Base-by-base conservation (phyloP, 192 early-diverging fungal genomes). In the Rhizoclosmatium sp. region DNA sequence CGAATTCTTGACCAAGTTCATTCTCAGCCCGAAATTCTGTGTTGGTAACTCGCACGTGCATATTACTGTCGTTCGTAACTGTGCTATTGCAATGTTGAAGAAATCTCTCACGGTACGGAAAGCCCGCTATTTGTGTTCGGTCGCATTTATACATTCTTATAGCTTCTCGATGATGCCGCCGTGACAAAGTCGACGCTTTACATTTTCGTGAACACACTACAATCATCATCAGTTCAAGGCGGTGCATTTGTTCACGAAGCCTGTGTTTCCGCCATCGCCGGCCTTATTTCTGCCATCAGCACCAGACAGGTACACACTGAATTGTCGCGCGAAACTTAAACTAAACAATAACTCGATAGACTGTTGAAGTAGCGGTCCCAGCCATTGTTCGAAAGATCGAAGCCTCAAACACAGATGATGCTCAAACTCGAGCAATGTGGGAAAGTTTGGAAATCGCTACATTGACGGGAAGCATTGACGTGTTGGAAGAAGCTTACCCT, bases 381-480 rank as follows among this genome's bases (percentile, higher is more conserved):
- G 82, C 83, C 14, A 78, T 87, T 14, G 59, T 65, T 16, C 69
- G 79, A 21, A 46, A 71, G 23, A 73, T 87, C 42, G 75, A 82
- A 51, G 82, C 69, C 47, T 46, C 19, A 19, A 16, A 76, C 46
- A 41, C 60, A 44, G 31, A 40, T 42, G 41, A 23, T 64, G 23
- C 64, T 81, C 40, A 81, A 68, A 21, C 61, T 1, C 56, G 72
- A 16, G 58, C 86, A 10, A 65, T 89, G 42, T 89, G 85, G 84
- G 80, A 87, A 44, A 47, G 58, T 4, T 79, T 90, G 10, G 86
- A 85, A 21, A 74, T 82, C 68, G 76, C 88, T 46, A 84, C 82
- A 1, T 71, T 85, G 47, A 86, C 83, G 0, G 72, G 58, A 14
- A 80, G 79, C 44, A n/a, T 31, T 3, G 83, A 86, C 3, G 75